Percentiles rank a stretch among this genome's conserved stretches.
Evolutionary conservation across 2,329 filamentous ascomycete genomes (phyloP).

Genomic region (Sporothrix mexicana): DNA sequence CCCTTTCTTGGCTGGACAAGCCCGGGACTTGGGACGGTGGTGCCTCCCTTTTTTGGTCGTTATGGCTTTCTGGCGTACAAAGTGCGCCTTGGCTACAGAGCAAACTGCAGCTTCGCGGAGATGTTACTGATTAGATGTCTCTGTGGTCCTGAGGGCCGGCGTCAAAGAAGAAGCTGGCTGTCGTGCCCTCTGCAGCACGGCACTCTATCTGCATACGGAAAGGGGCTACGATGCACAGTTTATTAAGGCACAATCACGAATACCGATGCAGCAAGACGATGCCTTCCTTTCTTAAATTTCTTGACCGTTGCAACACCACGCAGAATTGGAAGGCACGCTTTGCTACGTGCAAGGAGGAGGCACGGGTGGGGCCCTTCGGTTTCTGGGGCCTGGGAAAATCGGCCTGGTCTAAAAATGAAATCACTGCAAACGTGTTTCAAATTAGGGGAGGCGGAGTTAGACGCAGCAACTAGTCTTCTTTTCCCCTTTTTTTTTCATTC

Average conservation of each 20-base stretch:
- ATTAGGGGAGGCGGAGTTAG: slow-evolving; percentile 22
- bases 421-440: slow-evolving; percentile 29
- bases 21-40: not conserved
- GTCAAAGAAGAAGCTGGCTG: not conserved
- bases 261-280: not conserved
- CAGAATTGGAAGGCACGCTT: not conserved
- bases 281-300: not conserved
- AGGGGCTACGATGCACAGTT: not conserved
- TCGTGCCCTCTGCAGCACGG: slow-evolving; percentile 15
- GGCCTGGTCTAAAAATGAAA: slow-evolving; percentile 28
- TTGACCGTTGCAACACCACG: not conserved
- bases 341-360: not conserved
- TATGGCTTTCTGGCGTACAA: not conserved
- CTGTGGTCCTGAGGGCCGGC: not conserved
- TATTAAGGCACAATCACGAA: not conserved
- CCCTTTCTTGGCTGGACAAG: slow-evolving; percentile 10
- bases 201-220: slow-evolving; percentile 8
- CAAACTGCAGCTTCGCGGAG: slow-evolving; percentile 3
- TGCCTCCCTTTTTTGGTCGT: not conserved
- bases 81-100: slow-evolving; percentile 4
- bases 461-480: slow-evolving; percentile 27
- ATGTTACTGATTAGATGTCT: not conserved
- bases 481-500: not conserved
- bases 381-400: not conserved
- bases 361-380: slow-evolving; percentile 16